phyloP scores from a whole-genome alignment of 805 yeast species.

The Candida alai region DNA sequence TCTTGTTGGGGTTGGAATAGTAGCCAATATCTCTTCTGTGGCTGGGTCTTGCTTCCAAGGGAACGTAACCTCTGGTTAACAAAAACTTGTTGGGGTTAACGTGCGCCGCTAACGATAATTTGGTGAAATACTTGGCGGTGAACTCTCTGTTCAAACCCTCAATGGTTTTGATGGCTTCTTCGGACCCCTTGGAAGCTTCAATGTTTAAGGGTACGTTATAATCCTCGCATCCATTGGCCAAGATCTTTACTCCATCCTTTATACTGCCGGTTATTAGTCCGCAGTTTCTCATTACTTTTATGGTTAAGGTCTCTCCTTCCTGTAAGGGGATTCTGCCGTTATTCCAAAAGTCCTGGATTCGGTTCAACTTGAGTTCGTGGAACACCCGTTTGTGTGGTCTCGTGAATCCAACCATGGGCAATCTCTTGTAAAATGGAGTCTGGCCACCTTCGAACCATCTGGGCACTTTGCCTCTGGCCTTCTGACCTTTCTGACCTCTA shows the following conservation, averaged over 20 bases:
- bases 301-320: constrained; percentile 63
- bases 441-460: constrained; percentile 99
- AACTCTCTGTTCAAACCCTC: constrained; percentile 72
- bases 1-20: constrained; percentile 65
- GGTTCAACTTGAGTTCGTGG: constrained; percentile 59
- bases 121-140: constrained; percentile 63
- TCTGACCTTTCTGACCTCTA: constrained; percentile 98
- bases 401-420: constrained; percentile 87
- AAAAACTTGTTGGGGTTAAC: constrained; percentile 69
- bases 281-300: constrained; percentile 69
- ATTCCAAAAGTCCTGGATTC: constrained; percentile 68
- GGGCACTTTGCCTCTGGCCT: constrained; percentile 87
- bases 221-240: constrained; percentile 57
- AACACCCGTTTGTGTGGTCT: constrained; percentile 54
- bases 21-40: constrained; percentile 74
- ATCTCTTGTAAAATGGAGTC: constrained; percentile 79
- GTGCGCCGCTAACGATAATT: constrained; percentile 68
- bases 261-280: constrained; percentile 71
- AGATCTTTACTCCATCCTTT: constrained; percentile 76
- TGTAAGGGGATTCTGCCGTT: constrained; percentile 57
- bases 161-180: constrained; percentile 66
- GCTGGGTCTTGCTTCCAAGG: constrained; percentile 82
- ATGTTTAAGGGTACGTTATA: constrained; percentile 62
- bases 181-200: constrained; percentile 80
- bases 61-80: constrained; percentile 70